phyloP scores from a whole-genome alignment of 2,329 filamentous ascomycete species.

The Cladosporium sp. region DNA sequence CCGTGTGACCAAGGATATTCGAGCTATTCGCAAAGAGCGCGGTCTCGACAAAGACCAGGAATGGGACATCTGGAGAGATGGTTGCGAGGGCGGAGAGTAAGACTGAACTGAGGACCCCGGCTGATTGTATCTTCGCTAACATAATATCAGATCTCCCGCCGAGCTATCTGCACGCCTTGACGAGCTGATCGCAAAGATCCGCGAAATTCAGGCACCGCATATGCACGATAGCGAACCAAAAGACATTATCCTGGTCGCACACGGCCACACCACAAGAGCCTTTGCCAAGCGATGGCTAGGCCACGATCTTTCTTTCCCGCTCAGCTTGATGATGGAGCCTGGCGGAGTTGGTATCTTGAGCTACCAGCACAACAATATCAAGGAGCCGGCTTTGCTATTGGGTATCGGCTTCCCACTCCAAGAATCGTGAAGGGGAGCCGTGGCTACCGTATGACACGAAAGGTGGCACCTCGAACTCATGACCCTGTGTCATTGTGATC shows the following conservation, averaged over 20 bases:
- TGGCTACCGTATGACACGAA: too few species aligned
- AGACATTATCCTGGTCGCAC: conserved; percentile 74
- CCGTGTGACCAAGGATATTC: conserved; percentile 67
- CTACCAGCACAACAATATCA: conserved; percentile 74
- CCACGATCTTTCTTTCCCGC: conserved; percentile 62
- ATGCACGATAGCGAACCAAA: conserved; percentile 44
- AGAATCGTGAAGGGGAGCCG: neutral
- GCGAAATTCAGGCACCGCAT: conserved; percentile 52
- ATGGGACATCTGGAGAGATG: conserved; percentile 90
- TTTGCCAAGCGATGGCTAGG: conserved; percentile 81
- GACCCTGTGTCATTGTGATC: too few species aligned
- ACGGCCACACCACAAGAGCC: conserved; percentile 78
- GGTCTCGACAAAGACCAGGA: conserved; percentile 50
- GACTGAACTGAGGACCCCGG: conserved; percentile 23
- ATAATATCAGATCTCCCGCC: conserved; percentile 53
- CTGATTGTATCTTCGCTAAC: neutral
- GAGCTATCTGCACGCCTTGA: conserved; percentile 70
- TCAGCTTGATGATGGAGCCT: conserved; percentile 72
- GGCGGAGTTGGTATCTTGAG: conserved; percentile 79
- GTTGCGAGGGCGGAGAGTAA: conserved; percentile 79
- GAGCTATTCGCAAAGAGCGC: conserved; percentile 53
- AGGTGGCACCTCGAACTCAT: too few species aligned
- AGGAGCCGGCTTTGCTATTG: conserved; percentile 75
- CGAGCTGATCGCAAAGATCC: conserved; percentile 66
- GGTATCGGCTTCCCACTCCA: conserved; percentile 60